phyloP scores from a whole-genome alignment of 2,329 filamentous ascomycete genomes.

The Sphaerulina musiva region DNA sequence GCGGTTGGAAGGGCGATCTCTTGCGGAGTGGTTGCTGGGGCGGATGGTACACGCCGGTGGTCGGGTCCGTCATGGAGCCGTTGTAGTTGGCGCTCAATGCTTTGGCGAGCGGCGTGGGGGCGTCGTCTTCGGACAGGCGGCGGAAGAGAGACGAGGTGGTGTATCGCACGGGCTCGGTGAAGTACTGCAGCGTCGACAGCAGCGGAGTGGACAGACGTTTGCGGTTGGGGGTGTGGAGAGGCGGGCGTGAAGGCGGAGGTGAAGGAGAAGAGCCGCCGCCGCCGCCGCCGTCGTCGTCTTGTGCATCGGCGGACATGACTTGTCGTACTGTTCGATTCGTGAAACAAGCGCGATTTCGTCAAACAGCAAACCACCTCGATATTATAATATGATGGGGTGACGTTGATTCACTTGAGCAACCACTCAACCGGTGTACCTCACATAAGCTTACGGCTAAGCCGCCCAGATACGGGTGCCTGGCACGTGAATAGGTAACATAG shows the following conservation, averaged over 20 bases:
- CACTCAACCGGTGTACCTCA: not conserved
- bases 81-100: slow-evolving; percentile 37
- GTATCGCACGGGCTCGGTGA: slow-evolving; percentile 46
- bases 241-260: slow-evolving; percentile 6
- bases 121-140: slow-evolving; percentile 42
- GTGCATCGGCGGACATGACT: slow-evolving; percentile 1
- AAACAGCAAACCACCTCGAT: too few species aligned
- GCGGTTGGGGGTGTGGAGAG: slow-evolving; percentile 3
- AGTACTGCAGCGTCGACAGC: slow-evolving; percentile 37
- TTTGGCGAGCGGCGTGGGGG: slow-evolving; percentile 33
- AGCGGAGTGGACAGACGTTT: slow-evolving; percentile 12
- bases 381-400: not conserved
- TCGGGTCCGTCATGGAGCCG: slow-evolving; percentile 32
- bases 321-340: not conserved
- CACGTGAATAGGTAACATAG: not conserved
- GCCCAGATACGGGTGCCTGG: not conserved
- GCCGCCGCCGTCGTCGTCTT: not conserved
- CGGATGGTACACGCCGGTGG: slow-evolving; percentile 53
- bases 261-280: not conserved
- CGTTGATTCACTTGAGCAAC: not conserved
- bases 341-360: too few species aligned
- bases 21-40: slow-evolving; percentile 47
- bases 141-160: slow-evolving; percentile 44
- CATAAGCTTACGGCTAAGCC: not conserved
- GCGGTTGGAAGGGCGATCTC: slow-evolving; percentile 75